These are phyloP conservation scores for Wickerhamiella alocasiicola DNA, from an alignment of 805 yeast species.

Conservation along the genomic window DNA sequence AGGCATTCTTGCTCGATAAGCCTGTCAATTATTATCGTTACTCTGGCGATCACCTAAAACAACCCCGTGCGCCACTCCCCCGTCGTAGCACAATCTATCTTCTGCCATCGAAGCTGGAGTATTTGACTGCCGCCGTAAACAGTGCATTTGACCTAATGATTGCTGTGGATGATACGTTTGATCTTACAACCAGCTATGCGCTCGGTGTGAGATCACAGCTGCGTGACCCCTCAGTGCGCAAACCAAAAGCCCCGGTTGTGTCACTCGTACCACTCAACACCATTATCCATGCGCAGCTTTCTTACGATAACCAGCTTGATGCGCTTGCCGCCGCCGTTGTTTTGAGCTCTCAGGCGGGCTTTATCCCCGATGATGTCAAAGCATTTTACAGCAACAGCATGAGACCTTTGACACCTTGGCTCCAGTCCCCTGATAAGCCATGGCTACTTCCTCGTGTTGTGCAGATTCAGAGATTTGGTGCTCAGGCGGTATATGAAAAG, in stretches of 20 bases:
- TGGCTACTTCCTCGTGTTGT: constrained; percentile 80
- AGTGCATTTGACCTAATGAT: constrained; percentile 44
- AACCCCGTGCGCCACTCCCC: constrained; percentile 13
- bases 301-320: constrained; percentile 35
- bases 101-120: constrained; percentile 32
- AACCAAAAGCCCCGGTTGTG: constrained; percentile 40
- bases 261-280: constrained; percentile 67
- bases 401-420: constrained; percentile 49
- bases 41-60: constrained; percentile 37
- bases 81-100: constrained; percentile 31
- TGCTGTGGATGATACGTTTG: constrained; percentile 51
- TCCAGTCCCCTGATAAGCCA: constrained; percentile 33
- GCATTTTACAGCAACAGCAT: constrained; percentile 62
- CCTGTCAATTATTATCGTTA: constrained; percentile 50
- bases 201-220: constrained; percentile 22
- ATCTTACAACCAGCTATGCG: constrained; percentile 30
- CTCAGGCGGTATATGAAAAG: constrained; percentile 8
- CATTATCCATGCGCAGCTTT: constrained; percentile 64
- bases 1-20: constrained; percentile 67
- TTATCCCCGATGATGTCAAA: constrained; percentile 63
- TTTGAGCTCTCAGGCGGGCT: constrained; percentile 68
- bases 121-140: constrained; percentile 21
- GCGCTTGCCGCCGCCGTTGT: constrained; percentile 76
- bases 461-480: constrained; percentile 38
- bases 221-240: constrained; percentile 21